Evolutionary conservation across 23 red algal species (phyloP).

Genomic region (Agarophyton chilense): DNA sequence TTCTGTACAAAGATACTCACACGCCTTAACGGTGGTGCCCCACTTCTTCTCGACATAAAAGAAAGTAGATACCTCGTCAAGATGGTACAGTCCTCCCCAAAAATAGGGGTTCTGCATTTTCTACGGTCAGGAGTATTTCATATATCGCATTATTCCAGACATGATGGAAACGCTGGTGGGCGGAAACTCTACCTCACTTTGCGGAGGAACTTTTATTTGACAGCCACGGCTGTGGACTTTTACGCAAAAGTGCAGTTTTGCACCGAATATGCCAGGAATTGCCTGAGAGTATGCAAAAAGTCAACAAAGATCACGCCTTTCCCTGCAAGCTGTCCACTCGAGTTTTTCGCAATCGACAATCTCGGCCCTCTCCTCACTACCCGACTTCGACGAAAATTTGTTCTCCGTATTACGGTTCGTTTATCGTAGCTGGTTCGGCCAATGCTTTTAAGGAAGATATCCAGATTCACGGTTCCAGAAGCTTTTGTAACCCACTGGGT

Average conservation of each 20-base stretch:
- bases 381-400: not conserved
- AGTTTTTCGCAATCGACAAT: too few species aligned
- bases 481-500: constrained; percentile 21
- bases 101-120: not conserved
- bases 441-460: not conserved
- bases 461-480: not conserved
- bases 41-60: not conserved
- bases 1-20: constrained; percentile 26
- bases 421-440: constrained; percentile 24
- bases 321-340: too few species aligned
- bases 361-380: too few species aligned
- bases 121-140: too few species aligned
- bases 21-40: not conserved
- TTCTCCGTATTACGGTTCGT: constrained; percentile 27
- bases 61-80: not conserved
- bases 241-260: too few species aligned
- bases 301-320: not conserved
- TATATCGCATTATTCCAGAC: too few species aligned
- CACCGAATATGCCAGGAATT: too few species aligned
- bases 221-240: too few species aligned
- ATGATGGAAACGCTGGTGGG: too few species aligned
- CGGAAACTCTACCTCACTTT: too few species aligned
- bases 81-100: not conserved
- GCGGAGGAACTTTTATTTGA: too few species aligned
- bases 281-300: not conserved